Evolutionary conservation across 139 green algal species (phyloP), one percentile per base, ranked within the genome.

Genomic region (Chlorella vulgaris): DNA sequence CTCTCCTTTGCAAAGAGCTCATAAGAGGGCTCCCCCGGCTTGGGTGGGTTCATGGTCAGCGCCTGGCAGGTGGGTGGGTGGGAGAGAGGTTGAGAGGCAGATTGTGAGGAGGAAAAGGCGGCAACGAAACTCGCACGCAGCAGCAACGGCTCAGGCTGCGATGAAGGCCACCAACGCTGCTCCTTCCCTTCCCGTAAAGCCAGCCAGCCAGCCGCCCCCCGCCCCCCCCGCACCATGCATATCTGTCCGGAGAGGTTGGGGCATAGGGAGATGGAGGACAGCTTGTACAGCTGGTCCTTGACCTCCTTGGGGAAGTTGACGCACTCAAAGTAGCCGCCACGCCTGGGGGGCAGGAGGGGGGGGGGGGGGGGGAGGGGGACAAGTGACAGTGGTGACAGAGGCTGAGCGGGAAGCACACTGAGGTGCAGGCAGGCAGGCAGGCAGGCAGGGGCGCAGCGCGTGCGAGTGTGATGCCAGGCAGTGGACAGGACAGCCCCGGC

Each of bases 221-320:
- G n/a, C n/a, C n/a, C 3, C 60, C 33, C 33, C 5, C 63, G 2
- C 69, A 76, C 69, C 61, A 81, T 81, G 76, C 61, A 74, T 79
- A 98, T 93, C 85, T 98, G 95, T 21, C 96, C 96, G 7, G 71
- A 86, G 18, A 97, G 74, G 87, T 98, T 98, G 62, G 95, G 92
- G 87, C 95, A 98, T 36, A 99, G 89, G 82, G 91, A 95, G 92
- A 99, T 95, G 84, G 88, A 96, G 18, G 89, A 87, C 26, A 97
- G 86, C 92, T 99, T 99, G 51, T 95, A 90, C 74, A 98, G 84
- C 89, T 98, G 87, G 2, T 94, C 91, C 75, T 87, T 83, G 19
- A 96, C 85, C 2, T 80, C 85, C 2, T 70, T 50, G 7, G 92
- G 85, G 65, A 97, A 93, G 83, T 94, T 94, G 36, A 92, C 85